A percentile compares a stretch with the other conserved stretches of the same genome.
phyloP scores from a whole-genome alignment of 2,329 filamentous ascomycete species.

The Ramularia endophylla region DNA sequence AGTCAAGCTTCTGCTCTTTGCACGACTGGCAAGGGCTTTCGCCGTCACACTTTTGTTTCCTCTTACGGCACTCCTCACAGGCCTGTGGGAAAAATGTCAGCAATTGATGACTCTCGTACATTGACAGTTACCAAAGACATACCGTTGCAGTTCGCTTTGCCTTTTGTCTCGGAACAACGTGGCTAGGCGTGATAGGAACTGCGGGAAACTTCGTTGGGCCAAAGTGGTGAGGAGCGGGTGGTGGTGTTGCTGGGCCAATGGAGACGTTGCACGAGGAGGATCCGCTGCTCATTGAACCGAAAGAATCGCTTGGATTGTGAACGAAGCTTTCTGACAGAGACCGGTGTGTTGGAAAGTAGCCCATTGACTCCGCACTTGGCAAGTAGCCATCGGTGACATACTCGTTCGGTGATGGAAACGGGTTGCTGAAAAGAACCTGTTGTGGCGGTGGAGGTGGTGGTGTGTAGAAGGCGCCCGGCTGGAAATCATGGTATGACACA shows the following conservation, averaged over 20 bases:
- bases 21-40: conserved; percentile 19
- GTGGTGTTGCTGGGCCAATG: conserved; percentile 16
- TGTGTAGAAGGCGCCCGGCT: conserved; percentile 13
- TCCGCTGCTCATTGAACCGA: conserved; percentile 12
- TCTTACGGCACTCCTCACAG: conserved; percentile 22
- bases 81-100: conserved; percentile 8
- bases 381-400: conserved; percentile 18
- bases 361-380: conserved; percentile 12
- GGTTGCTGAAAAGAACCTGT: conserved; percentile 17
- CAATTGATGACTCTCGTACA: neutral
- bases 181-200: conserved; percentile 19
- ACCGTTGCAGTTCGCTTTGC: conserved; percentile 22
- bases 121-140: conserved; percentile 3
- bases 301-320: conserved; percentile 11
- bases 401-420: conserved; percentile 12
- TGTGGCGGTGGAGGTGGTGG: conserved; percentile 14
- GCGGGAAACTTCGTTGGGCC: conserved; percentile 16
- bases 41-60: conserved; percentile 22
- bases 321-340: conserved; percentile 17
- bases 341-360: conserved; percentile 11
- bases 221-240: conserved; percentile 5
- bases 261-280: conserved; percentile 18
- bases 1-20: conserved; percentile 21
- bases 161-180: conserved; percentile 18
- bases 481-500: conserved; percentile 18